Conservation (phyloP, 805 yeast genomes). For the Starmerella etchellsii region DNA sequence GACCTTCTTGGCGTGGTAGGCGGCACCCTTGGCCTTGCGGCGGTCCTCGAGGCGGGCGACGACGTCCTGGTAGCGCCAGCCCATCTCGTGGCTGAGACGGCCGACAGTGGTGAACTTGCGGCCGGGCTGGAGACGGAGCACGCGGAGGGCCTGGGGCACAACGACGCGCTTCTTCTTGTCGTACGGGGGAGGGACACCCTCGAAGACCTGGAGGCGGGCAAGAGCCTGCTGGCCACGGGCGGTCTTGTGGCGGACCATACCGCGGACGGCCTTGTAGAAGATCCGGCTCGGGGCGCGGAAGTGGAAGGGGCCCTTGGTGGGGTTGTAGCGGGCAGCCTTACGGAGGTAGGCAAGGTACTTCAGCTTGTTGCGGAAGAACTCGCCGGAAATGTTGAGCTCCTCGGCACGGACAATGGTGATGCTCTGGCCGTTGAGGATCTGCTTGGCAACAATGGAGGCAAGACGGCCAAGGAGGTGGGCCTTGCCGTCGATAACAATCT, state of each 20-base stretch:
- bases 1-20: slow-evolving; percentile 97
- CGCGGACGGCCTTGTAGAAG: slow-evolving; percentile 98
- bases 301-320: slow-evolving; percentile 99
- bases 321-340: slow-evolving; percentile 98
- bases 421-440: slow-evolving; percentile 95
- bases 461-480: slow-evolving; percentile 99
- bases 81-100: slow-evolving; percentile 90
- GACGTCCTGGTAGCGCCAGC: slow-evolving; percentile 99
- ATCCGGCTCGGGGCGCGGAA: slow-evolving; percentile 99
- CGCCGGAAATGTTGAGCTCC: slow-evolving; percentile 98
- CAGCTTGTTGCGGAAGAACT: slow-evolving; percentile 99
- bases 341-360: slow-evolving; percentile 99
- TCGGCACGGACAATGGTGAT: slow-evolving; percentile 94
- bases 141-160: slow-evolving; percentile 99
- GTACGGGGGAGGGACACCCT: slow-evolving; percentile 99
- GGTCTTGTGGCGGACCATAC: slow-evolving; percentile 99
- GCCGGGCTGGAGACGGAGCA: slow-evolving; percentile 97
- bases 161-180: slow-evolving; percentile 99
- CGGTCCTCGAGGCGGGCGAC: slow-evolving; percentile 97
- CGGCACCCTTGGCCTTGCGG: slow-evolving; percentile 98
- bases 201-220: slow-evolving; percentile 98
- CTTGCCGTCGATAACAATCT: slow-evolving; percentile 85
- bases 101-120: slow-evolving; percentile 99
- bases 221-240: slow-evolving; percentile 99
- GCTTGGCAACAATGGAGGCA: slow-evolving; percentile 97